Evolutionary conservation across 2,329 filamentous ascomycete species (phyloP).

Genomic region (Trichoderma gracile): DNA sequence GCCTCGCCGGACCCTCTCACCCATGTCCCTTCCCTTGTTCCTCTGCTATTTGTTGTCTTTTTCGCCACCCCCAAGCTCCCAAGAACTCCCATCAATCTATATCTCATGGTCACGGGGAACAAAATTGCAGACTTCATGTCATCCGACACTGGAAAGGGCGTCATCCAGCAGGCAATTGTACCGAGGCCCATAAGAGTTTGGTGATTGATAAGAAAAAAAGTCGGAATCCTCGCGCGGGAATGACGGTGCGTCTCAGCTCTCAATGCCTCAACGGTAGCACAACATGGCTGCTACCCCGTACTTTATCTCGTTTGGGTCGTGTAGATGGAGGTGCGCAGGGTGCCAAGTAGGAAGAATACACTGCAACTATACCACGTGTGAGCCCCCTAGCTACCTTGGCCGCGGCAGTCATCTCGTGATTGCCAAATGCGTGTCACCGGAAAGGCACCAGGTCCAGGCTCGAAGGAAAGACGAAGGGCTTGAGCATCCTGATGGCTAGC

Average conservation of each 20-base stretch:
- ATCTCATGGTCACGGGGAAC: conserved; percentile 8
- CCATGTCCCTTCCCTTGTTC: background rate
- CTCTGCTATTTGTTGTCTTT: background rate
- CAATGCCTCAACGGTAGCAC: background rate
- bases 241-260: background rate
- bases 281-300: background rate
- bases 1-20: background rate
- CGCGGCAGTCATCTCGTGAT: background rate
- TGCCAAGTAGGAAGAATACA: background rate
- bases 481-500: background rate
- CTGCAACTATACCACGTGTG: background rate
- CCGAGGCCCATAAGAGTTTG: background rate
- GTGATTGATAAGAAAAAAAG: background rate
- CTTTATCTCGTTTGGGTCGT: background rate
- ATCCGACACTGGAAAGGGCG: conserved; percentile 8
- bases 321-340: background rate
- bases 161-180: conserved; percentile 7
- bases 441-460: background rate
- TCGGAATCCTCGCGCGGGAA: background rate
- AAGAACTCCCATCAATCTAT: conserved; percentile 4
- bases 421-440: background rate
- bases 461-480: background rate
- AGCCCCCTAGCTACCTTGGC: background rate
- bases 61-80: conserved; percentile 7
- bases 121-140: background rate